Base-by-base conservation (phyloP, 176 grass and related monocot species). In the Aegilops bicornis region DNA sequence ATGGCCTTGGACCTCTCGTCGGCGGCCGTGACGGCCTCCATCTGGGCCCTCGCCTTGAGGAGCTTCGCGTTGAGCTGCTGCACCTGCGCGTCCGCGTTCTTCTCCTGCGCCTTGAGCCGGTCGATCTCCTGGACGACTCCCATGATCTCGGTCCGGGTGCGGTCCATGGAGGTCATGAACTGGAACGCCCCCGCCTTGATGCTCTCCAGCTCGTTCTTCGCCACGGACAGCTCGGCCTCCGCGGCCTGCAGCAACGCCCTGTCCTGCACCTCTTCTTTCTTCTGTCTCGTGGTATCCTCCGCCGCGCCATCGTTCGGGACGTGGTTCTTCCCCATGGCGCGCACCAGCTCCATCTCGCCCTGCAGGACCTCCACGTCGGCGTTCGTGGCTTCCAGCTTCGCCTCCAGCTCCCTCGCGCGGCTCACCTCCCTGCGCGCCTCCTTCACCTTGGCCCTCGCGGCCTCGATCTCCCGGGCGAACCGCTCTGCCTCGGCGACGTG, bases 91-190 rank as follows among this genome's bases (percentile, higher is more conserved):
- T 93, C 92, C 8, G 84, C 78, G 83, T 72, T 87, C 83, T 89
- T 91, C 86, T 90, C 94, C 83, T 79, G 65, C 73, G 45, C 83
- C 87, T 79, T 91, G 60, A 99, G 88, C 50, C 50, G 59, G 17
- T 33, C 78, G 23, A 52, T 90, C 50, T 99, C 85, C 52, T 88
- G 85, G 59, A 80, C 19, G 42, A 91, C 87, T 8, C 80, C 64
- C 60, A 91, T 83, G 72, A 99, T 81, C 82, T 97, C 92, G 22
- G 82, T 74, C 31, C 97, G 90, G 62, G 83, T 87, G 23, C 48
- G 50, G 87, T 99, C 97, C 94, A 99, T 97, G 60, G 94, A 94
- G 60, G 76, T 67, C 97, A 99, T 97, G 76, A 94, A 94, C 77
- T 93, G 87, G 85, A 99, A 96, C 1, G 83, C 60, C 3, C 84